Base-by-base conservation (phyloP, 2,329 filamentous ascomycete genomes). In the Balansia obtecta region DNA sequence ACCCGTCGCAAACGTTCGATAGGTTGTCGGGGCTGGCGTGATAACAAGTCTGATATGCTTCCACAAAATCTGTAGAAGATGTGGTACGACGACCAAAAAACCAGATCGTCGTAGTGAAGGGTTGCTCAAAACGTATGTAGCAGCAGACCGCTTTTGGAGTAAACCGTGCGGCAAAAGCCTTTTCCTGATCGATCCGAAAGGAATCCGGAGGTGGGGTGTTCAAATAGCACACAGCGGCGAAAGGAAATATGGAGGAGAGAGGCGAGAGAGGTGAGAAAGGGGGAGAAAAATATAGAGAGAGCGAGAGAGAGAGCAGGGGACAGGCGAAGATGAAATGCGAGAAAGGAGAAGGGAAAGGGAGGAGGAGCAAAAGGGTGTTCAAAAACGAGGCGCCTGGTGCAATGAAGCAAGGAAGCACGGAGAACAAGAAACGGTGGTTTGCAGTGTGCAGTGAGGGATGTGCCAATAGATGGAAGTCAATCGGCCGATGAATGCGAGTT, bases 201-300 rank as follows among this genome's bases (percentile, higher is more conserved):
- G 44, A 46, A 52, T 55, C 50, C 48, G 55, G 52, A 44, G 52
- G 53, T 49, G 46, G 51, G 51, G 51, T 50, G 45, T 46, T 34
- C 20, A 11, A 45, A 34, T 27, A 15, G 27, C 54, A 49, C 46
- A 45, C 47, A 46, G 45, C 47, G 46, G 37, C 41, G 43, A 40
- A 50, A 50, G 40, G 41, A 45, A 44, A 34, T 22, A 22, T 4
- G 22, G 43, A 37, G 13, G 15, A 4, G 10, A 30, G 27, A 15
- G 16, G 13, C n/a, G 30, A n/a, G 16, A 22, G 18, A 48, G 38
- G 32, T 12, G 12, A 32, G 32, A 32, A 8, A 10, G 9, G 9
- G n/a, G 18, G 22, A 44, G n/a, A n/a, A n/a, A n/a, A n/a, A n/a
- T n/a, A n/a, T n/a, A 32, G 32, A 32, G 4, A 10, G 9, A 5